phyloP scores from a whole-genome alignment of 176 grass and related monocot species.

The Rhynchospora tenuis region DNA sequence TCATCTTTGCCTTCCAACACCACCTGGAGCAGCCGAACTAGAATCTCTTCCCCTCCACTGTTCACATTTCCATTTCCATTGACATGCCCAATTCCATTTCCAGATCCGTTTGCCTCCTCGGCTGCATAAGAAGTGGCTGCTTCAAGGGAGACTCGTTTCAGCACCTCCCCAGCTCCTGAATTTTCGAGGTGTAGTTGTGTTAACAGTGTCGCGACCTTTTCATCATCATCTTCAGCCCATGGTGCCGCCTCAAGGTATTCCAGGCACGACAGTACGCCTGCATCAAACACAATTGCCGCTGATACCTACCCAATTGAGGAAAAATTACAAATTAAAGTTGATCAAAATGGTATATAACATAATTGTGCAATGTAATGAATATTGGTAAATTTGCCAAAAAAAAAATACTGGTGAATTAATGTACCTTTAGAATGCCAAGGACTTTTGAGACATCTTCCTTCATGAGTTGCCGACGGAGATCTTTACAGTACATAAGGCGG shows the following conservation, averaged over 20 bases:
- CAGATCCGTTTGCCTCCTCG: slow-evolving; percentile 35
- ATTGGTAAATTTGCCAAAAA: too few relatives aligned
- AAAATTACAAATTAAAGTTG: slow-evolving; percentile 2
- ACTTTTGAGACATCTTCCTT: slow-evolving; percentile 86
- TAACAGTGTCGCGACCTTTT: slow-evolving; percentile 79
- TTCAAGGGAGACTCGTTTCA: slow-evolving; percentile 87
- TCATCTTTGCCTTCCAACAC: slow-evolving; percentile 97
- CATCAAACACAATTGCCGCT: slow-evolving; percentile 77
- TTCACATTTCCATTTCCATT: slow-evolving; percentile 20
- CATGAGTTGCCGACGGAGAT: slow-evolving; percentile 90
- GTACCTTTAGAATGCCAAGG: slow-evolving; percentile 87
- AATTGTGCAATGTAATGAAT: neutral
- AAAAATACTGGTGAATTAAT: too few relatives aligned
- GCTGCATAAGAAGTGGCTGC: slow-evolving; percentile 31
- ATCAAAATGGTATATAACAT: neutral
- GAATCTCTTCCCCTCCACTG: slow-evolving; percentile 58
- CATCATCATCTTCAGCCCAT: slow-evolving; percentile 88
- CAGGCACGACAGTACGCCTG: slow-evolving; percentile 73
- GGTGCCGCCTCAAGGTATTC: slow-evolving; percentile 77
- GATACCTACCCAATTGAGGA: slow-evolving; percentile 43
- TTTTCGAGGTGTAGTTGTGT: slow-evolving; percentile 83
- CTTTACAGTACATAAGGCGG: slow-evolving; percentile 95
- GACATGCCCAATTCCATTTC: slow-evolving; percentile 26
- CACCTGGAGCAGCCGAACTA: slow-evolving; percentile 81
- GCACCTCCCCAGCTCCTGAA: slow-evolving; percentile 73